Conservation (phyloP, 2,329 filamentous ascomycete species). For the Dactylellina haptotyla region DNA sequence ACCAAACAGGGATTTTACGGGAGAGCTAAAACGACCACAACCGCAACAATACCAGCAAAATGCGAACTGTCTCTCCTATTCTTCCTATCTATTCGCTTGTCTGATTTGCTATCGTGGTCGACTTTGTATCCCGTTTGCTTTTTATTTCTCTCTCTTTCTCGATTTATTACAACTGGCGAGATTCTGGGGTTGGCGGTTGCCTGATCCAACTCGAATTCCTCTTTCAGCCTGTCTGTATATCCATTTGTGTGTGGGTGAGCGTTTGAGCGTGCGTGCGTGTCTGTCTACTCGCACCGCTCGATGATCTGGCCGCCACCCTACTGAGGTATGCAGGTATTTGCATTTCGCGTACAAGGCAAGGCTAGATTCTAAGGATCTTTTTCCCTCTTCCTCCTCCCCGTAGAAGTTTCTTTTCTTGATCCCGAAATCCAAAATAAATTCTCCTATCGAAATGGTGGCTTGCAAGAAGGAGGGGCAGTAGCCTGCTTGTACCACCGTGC, state of each 20-base stretch:
- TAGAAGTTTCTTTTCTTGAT: neutral
- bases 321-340: conserved; percentile 4
- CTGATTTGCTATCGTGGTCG: conserved; percentile 14
- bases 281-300: no score
- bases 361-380: conserved; percentile 1
- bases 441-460: conserved; percentile 18
- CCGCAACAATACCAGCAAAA: conserved; percentile 17
- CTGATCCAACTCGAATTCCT: conserved; percentile 11
- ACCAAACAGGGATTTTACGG: conserved; percentile 46
- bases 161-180: neutral
- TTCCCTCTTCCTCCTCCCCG: neutral
- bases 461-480: neutral
- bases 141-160: neutral
- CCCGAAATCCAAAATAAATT: neutral
- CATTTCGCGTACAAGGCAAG: neutral
- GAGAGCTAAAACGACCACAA: conserved; percentile 25
- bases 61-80: conserved; percentile 3
- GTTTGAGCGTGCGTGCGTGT: neutral
- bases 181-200: conserved; percentile 15
- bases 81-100: neutral
- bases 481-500: neutral
- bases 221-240: neutral
- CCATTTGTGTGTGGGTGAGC: neutral
- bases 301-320: neutral
- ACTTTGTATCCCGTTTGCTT: neutral